Evolutionary conservation across 768 basidiomycete genomes (phyloP).

Genomic region (Lanmaoa pseudosensibilis): DNA sequence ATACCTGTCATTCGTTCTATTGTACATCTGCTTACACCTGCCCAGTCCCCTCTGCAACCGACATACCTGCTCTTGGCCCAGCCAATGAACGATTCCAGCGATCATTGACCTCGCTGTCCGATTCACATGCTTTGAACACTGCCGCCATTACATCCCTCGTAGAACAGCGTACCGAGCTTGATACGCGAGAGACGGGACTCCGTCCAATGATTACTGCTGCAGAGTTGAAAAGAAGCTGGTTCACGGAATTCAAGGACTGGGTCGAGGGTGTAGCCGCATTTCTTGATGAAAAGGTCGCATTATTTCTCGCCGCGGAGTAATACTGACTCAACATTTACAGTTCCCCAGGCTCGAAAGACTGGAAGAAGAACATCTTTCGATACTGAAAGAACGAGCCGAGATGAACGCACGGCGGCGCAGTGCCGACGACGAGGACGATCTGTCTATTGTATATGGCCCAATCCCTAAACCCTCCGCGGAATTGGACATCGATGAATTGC

Average conservation of each 20-base stretch:
- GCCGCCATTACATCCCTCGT: conserved; percentile 55
- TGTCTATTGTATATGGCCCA: conserved; percentile 65
- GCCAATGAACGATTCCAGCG: conserved; percentile 62
- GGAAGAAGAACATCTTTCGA: conserved; percentile 70
- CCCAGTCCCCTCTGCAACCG: conserved; percentile 63
- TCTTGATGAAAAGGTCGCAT: conserved; percentile 78
- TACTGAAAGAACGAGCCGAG: conserved; percentile 71
- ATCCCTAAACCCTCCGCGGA: conserved; percentile 36
- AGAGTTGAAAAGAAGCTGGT: conserved; percentile 82
- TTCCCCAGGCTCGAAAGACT: conserved; percentile 76
- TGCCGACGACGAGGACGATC: conserved; percentile 81
- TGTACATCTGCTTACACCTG: conserved; percentile 12
- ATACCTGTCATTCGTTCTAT: conserved; percentile 24
- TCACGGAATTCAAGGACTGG: conserved; percentile 75
- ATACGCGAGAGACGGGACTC: conserved; percentile 69
- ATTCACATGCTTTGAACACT: conserved; percentile 67
- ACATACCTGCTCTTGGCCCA: conserved; percentile 63
- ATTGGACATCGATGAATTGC: conserved; percentile 60
- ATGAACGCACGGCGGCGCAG: conserved; percentile 67
- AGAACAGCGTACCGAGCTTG: conserved; percentile 63
- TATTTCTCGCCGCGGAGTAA: not conserved
- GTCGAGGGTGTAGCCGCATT: conserved; percentile 82
- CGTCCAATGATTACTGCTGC: conserved; percentile 71
- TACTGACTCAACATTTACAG: conserved; percentile 37
- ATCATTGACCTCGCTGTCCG: conserved; percentile 57